These are phyloP conservation scores for Trichoderma guizhouense DNA, from an alignment of 2,329 filamentous ascomycete genomes.

Conservation along the genomic window DNA sequence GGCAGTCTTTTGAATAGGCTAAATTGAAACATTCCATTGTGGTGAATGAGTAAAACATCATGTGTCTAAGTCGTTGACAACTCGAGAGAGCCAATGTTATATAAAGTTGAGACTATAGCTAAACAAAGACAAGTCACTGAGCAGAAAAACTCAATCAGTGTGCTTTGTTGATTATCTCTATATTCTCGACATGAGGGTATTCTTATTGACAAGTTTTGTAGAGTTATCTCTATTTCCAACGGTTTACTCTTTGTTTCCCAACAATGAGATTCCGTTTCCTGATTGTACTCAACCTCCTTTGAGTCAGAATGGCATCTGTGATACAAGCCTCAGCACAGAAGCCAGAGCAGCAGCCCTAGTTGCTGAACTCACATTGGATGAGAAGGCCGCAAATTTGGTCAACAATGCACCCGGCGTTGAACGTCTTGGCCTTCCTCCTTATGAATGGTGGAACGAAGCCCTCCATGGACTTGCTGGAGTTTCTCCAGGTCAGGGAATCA, in stretches of 20 bases:
- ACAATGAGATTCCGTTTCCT: background rate
- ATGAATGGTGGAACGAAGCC: background rate
- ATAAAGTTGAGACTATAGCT: background rate
- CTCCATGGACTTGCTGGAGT: background rate
- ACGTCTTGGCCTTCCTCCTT: background rate
- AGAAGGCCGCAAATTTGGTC: background rate
- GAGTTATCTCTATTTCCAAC: background rate
- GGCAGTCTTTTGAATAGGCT: background rate
- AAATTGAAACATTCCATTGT: background rate
- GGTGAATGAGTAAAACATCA: background rate
- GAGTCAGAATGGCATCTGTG: background rate
- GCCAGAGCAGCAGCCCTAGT: background rate
- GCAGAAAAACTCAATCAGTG: background rate
- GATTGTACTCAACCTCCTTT: background rate
- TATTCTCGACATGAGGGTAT: background rate
- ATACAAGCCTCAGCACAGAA: background rate
- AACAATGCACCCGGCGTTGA: background rate
- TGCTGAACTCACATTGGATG: background rate
- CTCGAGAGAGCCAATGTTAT: background rate
- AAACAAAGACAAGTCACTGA: background rate
- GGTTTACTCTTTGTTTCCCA: background rate
- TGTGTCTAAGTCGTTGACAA: background rate
- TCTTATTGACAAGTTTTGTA: background rate
- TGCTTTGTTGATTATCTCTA: background rate
- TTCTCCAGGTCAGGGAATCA: background rate